Percentiles rank a stretch among this genome's conserved stretches.
Evolutionary conservation across 2,329 filamentous ascomycete genomes (phyloP).

Genomic region (Ophiostoma piceae): DNA sequence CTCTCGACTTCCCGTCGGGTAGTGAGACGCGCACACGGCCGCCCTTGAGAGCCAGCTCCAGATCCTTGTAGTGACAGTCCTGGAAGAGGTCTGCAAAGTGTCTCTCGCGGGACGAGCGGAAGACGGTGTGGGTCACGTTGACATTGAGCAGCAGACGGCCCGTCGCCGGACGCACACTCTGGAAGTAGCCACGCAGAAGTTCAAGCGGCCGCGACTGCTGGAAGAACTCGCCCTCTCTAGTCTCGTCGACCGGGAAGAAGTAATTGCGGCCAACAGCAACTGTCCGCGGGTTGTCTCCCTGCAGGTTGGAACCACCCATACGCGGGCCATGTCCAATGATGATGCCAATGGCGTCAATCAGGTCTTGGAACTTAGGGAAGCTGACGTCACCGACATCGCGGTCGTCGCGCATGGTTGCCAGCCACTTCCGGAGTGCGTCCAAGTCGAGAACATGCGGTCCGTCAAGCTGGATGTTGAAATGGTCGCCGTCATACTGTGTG

Average conservation of each 20-base stretch:
- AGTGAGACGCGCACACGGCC: conserved; percentile 33
- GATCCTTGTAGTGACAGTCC: conserved; percentile 13
- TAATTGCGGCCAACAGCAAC: conserved; percentile 43
- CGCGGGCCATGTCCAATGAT: conserved; percentile 44
- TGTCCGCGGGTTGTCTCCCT: conserved; percentile 2
- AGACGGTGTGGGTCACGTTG: conserved; percentile 52
- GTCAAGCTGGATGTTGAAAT: conserved; percentile 38
- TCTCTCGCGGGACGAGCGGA: conserved; percentile 34
- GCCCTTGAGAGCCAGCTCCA: conserved; percentile 22
- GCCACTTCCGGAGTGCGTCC: conserved; percentile 41
- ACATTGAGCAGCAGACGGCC: conserved; percentile 51
- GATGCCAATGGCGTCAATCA: conserved; percentile 49
- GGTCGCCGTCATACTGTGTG: conserved; percentile 21
- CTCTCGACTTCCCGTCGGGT: conserved; percentile 32
- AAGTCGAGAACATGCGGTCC: conserved; percentile 41
- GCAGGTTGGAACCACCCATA: conserved; percentile 34
- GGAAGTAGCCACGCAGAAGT: conserved; percentile 51
- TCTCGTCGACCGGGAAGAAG: conserved; percentile 43
- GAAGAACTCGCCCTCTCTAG: conserved; percentile 31
- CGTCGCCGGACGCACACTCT: conserved; percentile 50
- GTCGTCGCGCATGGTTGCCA: conserved; percentile 40
- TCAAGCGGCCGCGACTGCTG: conserved; percentile 28
- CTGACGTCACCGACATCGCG: conserved; percentile 33
- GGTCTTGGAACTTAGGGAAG: conserved; percentile 47
- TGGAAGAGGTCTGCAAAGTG: conserved; percentile 23